phyloP scores from a whole-genome alignment of 345 rosid genomes.

The Barbarea vulgaris region DNA sequence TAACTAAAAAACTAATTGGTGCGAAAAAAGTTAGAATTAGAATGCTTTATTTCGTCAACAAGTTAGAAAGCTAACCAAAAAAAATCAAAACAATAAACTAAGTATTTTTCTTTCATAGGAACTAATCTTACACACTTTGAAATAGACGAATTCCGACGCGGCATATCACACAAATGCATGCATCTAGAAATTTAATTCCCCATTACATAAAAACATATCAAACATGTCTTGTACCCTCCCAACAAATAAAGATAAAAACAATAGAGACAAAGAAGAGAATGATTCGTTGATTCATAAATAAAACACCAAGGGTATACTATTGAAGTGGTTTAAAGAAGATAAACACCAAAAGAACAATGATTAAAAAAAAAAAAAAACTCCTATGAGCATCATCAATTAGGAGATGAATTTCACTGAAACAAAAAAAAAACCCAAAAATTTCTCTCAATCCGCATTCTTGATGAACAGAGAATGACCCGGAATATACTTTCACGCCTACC shows the following conservation, averaged over 20 bases:
- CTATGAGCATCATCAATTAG: constrained; percentile 5
- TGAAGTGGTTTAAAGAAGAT: background rate
- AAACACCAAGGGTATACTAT: background rate
- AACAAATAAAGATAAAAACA: background rate
- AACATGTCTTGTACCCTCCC: background rate
- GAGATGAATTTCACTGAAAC: background rate
- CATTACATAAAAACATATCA: background rate
- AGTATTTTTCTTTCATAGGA: background rate
- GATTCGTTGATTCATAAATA: constrained; percentile 18
- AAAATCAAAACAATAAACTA: background rate
- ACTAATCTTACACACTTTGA: background rate
- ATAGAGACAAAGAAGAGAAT: too few relatives aligned
- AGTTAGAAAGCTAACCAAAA: background rate
- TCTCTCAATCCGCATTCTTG: constrained; percentile 1
- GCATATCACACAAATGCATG: background rate
- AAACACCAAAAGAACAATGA: constrained; percentile 22
- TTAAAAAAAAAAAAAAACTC: constrained; percentile 26
- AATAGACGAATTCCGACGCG: background rate
- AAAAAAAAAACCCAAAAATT: background rate
- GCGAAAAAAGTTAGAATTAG: background rate
- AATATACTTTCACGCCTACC: background rate
- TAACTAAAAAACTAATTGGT: background rate
- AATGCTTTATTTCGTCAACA: background rate
- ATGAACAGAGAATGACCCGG: background rate
- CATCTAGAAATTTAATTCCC: background rate